Percentiles rank a stretch among this genome's conserved stretches.
Evolutionary conservation across 2,329 filamentous ascomycete genomes (phyloP).

Genomic region (Chrysoporthe puriensis): DNA sequence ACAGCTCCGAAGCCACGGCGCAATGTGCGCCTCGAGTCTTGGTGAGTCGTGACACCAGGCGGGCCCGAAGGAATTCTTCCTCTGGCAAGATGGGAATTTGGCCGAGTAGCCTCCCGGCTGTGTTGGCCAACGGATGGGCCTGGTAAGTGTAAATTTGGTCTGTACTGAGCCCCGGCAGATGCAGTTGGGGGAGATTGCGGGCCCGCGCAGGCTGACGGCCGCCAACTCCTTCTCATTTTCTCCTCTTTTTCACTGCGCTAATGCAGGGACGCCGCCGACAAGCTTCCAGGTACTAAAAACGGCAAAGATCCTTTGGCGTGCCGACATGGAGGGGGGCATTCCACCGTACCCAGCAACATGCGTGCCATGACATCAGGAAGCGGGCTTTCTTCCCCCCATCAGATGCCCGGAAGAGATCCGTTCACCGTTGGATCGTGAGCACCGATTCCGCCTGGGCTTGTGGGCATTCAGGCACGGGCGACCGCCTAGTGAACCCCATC

Average conservation of each 20-base stretch:
- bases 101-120: background rate
- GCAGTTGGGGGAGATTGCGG: background rate
- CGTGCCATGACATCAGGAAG: conserved; percentile 8
- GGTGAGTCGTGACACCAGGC: background rate
- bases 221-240: background rate
- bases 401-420: background rate
- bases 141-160: conserved; percentile 1
- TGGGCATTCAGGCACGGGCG: background rate
- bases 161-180: background rate
- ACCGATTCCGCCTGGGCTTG: background rate
- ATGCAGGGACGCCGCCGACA: conserved; percentile 18
- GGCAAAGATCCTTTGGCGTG: background rate
- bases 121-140: background rate
- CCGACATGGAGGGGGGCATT: background rate
- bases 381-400: background rate
- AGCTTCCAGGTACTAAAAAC: conserved; percentile 5
- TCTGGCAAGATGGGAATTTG: background rate
- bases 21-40: background rate
- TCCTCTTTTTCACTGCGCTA: conserved; percentile 7
- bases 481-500: conserved; percentile 3
- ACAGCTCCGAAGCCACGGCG: conserved; percentile 6
- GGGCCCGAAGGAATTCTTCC: background rate
- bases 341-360: background rate
- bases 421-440: conserved; percentile 1
- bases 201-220: background rate